Percentiles rank a stretch among this genome's conserved stretches.
These are phyloP conservation scores for Phytophthora sp. DNA, from an alignment of 352 stramenopile genomes.

Conservation along the genomic window DNA sequence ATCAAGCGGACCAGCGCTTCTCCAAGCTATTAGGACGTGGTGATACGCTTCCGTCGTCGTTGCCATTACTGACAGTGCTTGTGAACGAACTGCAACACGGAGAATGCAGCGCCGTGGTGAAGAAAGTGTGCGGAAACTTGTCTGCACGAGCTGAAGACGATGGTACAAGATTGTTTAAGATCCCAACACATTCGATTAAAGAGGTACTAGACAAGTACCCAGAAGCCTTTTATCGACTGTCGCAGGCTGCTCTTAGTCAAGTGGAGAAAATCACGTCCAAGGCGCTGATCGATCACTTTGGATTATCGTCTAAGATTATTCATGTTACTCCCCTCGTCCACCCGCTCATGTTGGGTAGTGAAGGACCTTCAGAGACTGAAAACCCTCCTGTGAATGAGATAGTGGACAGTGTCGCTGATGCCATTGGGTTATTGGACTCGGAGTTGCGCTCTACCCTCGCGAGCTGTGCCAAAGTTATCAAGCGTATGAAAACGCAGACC, in stretches of 20 bases:
- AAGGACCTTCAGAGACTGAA: slow-evolving; percentile 11
- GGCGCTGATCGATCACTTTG: slow-evolving; percentile 85
- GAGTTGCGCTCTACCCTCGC: slow-evolving; percentile 42
- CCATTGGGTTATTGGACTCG: slow-evolving; percentile 54
- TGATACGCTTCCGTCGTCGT: slow-evolving; percentile 77
- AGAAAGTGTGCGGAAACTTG: slow-evolving; percentile 64
- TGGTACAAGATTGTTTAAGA: slow-evolving; percentile 68
- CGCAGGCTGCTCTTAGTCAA: slow-evolving; percentile 78
- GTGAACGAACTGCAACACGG: slow-evolving; percentile 47
- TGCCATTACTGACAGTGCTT: slow-evolving; percentile 67
- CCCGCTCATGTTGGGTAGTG: slow-evolving; percentile 24
- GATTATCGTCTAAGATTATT: slow-evolving; percentile 55
- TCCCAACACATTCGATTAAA: slow-evolving; percentile 55
- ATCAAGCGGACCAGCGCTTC: slow-evolving; percentile 46
- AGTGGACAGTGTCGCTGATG: slow-evolving; percentile 44
- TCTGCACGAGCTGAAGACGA: slow-evolving; percentile 58
- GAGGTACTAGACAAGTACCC: slow-evolving; percentile 63
- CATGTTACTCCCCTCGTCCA: slow-evolving; percentile 40
- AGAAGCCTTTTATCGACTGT: slow-evolving; percentile 75
- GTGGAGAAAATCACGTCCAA: slow-evolving; percentile 85
- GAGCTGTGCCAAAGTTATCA: slow-evolving; percentile 43
- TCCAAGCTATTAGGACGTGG: slow-evolving; percentile 56
- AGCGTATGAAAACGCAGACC: slow-evolving; percentile 34
- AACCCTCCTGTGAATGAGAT: slow-evolving; percentile 30
- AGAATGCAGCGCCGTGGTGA: slow-evolving; percentile 28